Conservation (phyloP, 2,329 filamentous ascomycete species). For the Sarocladium kiliense region DNA sequence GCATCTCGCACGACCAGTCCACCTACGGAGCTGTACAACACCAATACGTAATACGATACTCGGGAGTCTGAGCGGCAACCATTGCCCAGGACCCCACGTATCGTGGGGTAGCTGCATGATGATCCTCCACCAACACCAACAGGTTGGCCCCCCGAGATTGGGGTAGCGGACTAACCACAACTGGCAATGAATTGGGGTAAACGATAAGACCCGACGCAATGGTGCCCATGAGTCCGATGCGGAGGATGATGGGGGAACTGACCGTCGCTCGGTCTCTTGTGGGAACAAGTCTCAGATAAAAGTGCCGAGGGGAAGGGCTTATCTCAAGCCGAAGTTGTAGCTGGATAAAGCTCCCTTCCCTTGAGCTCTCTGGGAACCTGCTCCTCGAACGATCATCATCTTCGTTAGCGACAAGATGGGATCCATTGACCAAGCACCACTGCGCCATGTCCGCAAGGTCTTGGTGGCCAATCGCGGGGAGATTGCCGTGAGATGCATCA, state of each 20-base stretch:
- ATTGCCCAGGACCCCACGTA: background rate
- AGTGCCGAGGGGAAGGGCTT: background rate
- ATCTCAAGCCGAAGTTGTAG: background rate
- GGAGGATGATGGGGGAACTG: background rate
- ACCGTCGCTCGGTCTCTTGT: background rate
- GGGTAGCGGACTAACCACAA: background rate
- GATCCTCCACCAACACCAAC: background rate
- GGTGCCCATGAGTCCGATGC: background rate
- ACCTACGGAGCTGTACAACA: too few relatives aligned
- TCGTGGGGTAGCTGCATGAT: background rate
- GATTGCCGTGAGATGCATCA: constrained; percentile 49
- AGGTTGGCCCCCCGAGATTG: background rate
- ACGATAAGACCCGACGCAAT: background rate
- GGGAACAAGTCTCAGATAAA: background rate
- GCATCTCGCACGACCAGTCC: too few relatives aligned
- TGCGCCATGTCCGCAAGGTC: constrained; percentile 19
- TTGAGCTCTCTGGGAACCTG: background rate
- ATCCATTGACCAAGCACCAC: background rate
- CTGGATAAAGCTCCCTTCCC: background rate
- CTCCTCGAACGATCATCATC: background rate
- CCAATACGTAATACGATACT: too few relatives aligned
- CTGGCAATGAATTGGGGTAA: background rate
- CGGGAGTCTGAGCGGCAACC: too few relatives aligned
- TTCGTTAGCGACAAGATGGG: background rate
- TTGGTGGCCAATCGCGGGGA: constrained; percentile 57